phyloP scores from a whole-genome alignment of 371 early-diverging fungal genomes.

The Apophysomyces variabilis region DNA sequence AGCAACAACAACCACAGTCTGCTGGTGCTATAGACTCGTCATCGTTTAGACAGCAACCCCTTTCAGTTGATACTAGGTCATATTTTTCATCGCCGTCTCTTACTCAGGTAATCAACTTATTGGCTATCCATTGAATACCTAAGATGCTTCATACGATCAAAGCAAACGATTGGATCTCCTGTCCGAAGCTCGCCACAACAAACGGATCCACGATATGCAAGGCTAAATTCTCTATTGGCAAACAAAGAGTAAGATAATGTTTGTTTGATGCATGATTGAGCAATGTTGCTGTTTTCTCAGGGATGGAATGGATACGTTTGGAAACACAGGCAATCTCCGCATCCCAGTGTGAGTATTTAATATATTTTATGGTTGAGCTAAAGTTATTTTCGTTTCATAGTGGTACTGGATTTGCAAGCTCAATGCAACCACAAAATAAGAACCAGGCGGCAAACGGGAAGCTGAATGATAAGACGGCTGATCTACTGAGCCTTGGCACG shows the following conservation, averaged over 20 bases:
- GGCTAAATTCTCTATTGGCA: slow-evolving; percentile 10
- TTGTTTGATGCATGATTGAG: slow-evolving; percentile 2
- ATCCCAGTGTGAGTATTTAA: slow-evolving; percentile 5
- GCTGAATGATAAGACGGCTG: slow-evolving; percentile 10
- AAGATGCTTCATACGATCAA: not conserved
- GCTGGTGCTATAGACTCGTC: not conserved
- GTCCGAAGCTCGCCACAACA: not conserved
- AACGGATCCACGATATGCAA: slow-evolving; percentile 12
- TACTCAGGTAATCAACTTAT: not conserved
- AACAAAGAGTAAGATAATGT: slow-evolving; percentile 9
- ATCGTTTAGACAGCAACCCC: not conserved
- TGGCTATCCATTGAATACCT: not conserved
- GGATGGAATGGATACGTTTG: slow-evolving; percentile 15
- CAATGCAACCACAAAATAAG: slow-evolving; percentile 23
- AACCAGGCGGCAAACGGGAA: slow-evolving; percentile 2
- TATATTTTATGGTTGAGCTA: not conserved
- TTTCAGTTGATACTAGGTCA: not conserved
- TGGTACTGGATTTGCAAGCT: slow-evolving; percentile 43
- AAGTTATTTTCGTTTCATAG: slow-evolving; percentile 17
- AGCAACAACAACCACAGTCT: not conserved
- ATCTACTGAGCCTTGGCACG: slow-evolving; percentile 14
- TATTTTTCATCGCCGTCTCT: not conserved
- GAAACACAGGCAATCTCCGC: slow-evolving; percentile 16
- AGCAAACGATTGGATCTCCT: not conserved
- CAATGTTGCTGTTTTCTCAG: slow-evolving; percentile 1